Evolutionary conservation across 139 green algal genomes (phyloP).

Genomic region (Picochlorum costavermella): DNA sequence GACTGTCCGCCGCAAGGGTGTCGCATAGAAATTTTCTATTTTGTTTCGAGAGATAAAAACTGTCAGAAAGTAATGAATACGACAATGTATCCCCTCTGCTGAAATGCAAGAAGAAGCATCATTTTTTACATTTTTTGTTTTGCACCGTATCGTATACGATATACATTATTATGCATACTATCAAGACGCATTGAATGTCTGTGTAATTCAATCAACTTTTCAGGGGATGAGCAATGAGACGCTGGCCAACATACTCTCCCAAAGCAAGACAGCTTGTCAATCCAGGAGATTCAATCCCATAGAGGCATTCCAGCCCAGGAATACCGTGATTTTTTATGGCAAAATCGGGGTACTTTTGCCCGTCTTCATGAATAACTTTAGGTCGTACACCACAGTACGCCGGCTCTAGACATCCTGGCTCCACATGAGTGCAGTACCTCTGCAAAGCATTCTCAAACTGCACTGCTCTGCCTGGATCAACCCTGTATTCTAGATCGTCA

Average conservation of each 20-base stretch:
- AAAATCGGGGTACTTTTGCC: constrained; percentile 57
- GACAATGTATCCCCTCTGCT: too few relatives aligned
- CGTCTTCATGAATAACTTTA: constrained; percentile 42
- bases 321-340: constrained; percentile 45
- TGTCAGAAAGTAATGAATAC: too few relatives aligned
- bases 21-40: background rate
- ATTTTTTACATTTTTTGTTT: too few relatives aligned
- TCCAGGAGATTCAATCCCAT: constrained; percentile 81
- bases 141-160: too few relatives aligned
- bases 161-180: too few relatives aligned
- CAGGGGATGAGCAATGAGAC: background rate
- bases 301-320: constrained; percentile 60
- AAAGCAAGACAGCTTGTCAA: constrained; percentile 66
- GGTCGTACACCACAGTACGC: constrained; percentile 57
- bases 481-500: constrained; percentile 44
- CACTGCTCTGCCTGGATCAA: constrained; percentile 36
- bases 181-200: too few relatives aligned
- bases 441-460: constrained; percentile 56
- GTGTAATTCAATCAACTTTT: too few relatives aligned
- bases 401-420: constrained; percentile 49
- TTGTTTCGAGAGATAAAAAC: background rate
- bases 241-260: constrained; percentile 43
- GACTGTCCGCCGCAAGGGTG: background rate
- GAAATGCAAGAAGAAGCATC: too few relatives aligned
- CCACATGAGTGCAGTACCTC: constrained; percentile 64